Evolutionary conservation across 2,329 filamentous ascomycete genomes (phyloP), one percentile per base, ranked within the genome.

Genomic region (Talaromyces sp.): DNA sequence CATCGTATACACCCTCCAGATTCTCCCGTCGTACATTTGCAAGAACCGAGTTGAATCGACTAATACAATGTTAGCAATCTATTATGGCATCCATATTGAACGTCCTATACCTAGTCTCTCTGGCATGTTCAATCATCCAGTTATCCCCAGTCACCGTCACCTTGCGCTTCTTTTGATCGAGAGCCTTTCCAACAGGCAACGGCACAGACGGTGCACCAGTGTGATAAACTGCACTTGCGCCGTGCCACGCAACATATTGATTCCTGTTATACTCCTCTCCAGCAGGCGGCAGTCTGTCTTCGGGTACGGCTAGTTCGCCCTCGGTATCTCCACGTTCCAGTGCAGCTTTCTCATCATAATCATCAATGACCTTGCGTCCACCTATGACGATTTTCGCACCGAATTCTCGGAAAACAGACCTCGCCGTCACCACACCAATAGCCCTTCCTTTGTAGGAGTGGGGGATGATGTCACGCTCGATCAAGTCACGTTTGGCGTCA

Each of bases 381-480:
- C 93, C 95, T 24, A 99, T 93, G 64, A 99, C 86, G 72, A 99
- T 99, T 68, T 92, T 87, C 7, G 95, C 91, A 65, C 95, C 95
- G 71, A 99, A 99, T 77, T 99, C 95, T 65, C 95, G 87, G 77
- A 98, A 99, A 16, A 99, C 95, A 1, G 95, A 98, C 54, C 95
- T 89, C 58, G 95, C 95, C 16, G 95, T 97, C 56, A 97, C 93
- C 33, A 99, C 93, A 76, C 95, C 95, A 76, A 99, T 99, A 5
- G 94, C 92, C 62, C 95, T 91, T 66, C 95, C 95, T 78, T 98
- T 99, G 87, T 99, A 99, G 33, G 93, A 97, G 81, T 97, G 95
- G 1, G 95, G 95, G 68, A 99, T 97, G 74, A 99, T 90, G 6
- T 96, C 91, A 67, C 95, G 88, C 70, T 96, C 92, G 74, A 99